Percentiles rank a stretch among this genome's conserved stretches.
Conservation (phyloP, 2,329 filamentous ascomycete species). For the Blastomyces gilchristii region DNA sequence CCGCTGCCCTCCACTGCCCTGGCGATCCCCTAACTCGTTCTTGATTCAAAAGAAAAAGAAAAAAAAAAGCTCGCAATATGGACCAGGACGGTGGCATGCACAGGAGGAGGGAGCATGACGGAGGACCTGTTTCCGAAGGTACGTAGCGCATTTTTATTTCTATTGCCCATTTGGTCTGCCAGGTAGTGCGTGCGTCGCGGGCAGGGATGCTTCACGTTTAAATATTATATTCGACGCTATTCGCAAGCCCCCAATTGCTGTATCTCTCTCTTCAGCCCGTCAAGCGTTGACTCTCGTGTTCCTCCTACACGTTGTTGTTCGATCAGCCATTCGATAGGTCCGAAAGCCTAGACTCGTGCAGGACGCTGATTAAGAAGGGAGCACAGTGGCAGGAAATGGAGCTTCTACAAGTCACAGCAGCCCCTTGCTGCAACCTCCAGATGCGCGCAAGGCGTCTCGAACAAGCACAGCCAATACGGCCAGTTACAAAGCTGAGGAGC, state of each 20-base stretch:
- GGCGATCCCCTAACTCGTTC: background rate
- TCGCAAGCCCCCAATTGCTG: background rate
- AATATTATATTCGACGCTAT: too few species aligned
- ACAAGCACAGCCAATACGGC: background rate
- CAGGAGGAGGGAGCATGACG: background rate
- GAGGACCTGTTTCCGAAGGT: background rate
- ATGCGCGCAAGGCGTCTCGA: background rate
- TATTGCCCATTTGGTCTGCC: background rate
- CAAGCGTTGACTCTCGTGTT: background rate
- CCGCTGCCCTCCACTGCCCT: constrained; percentile 1
- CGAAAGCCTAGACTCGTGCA: background rate
- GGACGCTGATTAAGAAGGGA: background rate
- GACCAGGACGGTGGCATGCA: background rate
- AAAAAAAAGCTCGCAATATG: background rate
- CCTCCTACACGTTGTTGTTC: background rate
- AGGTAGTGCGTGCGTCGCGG: background rate
- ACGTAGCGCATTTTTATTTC: background rate
- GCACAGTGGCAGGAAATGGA: background rate
- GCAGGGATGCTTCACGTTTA: background rate
- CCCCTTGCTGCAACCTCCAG: background rate
- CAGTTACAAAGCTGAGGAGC: background rate
- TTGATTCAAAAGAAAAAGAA: background rate
- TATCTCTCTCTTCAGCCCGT: too few species aligned
- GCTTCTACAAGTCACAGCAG: background rate
- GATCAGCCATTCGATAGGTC: background rate